These are phyloP conservation scores for Citrus hindsii DNA, from an alignment of 345 rosid genomes.

Conservation along the genomic window DNA sequence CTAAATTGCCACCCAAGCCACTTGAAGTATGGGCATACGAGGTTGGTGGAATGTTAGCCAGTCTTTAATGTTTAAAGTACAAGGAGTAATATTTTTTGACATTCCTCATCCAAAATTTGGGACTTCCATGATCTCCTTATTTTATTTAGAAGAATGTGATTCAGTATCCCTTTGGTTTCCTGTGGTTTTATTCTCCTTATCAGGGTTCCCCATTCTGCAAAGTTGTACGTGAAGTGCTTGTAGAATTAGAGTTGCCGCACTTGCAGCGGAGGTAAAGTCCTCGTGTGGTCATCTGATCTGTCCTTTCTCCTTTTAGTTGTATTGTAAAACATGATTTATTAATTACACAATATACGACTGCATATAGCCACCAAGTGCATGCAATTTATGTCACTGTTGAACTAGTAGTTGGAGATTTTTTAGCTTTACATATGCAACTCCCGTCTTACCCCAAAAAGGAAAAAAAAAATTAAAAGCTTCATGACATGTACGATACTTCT, in stretches of 20 bases:
- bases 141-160: neutral
- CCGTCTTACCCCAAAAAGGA: neutral
- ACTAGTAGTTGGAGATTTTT: neutral
- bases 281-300: neutral
- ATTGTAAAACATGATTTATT: neutral
- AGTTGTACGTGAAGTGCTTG: conserved; percentile 77
- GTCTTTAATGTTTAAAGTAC: neutral
- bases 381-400: neutral
- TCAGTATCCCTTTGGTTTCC: neutral
- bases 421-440: neutral
- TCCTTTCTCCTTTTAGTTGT: neutral
- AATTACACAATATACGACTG: neutral
- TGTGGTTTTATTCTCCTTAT: conserved; percentile 8
- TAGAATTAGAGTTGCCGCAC: conserved; percentile 84
- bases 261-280: conserved; percentile 55
- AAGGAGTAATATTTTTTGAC: neutral
- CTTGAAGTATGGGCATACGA: conserved; percentile 89
- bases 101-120: conserved; percentile 3
- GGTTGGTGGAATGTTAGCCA: conserved; percentile 31
- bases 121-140: neutral
- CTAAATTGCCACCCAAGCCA: conserved; percentile 84
- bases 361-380: neutral
- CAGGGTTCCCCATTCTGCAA: conserved; percentile 94
- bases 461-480: neutral
- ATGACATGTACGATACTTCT: neutral